These are phyloP conservation scores for Russula virescens DNA, from an alignment of 768 basidiomycete species.

Conservation along the genomic window DNA sequence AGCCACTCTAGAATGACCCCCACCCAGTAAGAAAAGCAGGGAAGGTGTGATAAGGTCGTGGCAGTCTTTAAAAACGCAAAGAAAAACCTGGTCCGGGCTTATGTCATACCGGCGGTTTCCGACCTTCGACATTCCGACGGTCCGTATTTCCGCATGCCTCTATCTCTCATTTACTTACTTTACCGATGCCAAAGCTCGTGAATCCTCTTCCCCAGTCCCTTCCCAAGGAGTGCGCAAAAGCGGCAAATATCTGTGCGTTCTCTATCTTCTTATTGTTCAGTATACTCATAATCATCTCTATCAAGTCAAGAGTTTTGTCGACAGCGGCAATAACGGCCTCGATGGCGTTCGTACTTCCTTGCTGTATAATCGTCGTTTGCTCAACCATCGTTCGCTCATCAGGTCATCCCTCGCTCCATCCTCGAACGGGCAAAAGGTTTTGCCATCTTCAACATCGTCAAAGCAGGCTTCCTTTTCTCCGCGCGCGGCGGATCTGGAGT, in stretches of 20 bases:
- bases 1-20: conserved; percentile 31
- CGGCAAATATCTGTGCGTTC: conserved; percentile 76
- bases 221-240: conserved; percentile 81
- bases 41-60: conserved; percentile 34
- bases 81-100: too few relatives aligned
- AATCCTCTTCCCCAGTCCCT: conserved; percentile 53
- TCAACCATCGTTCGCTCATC: not conserved
- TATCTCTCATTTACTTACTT: not conserved
- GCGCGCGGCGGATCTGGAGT: conserved; percentile 82
- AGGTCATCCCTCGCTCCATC: conserved; percentile 53
- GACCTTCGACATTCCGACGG: not conserved
- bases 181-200: conserved; percentile 34
- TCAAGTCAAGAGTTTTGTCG: conserved; percentile 79
- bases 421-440: conserved; percentile 65
- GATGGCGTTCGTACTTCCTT: conserved; percentile 52
- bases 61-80: conserved; percentile 18
- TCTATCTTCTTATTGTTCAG: not conserved
- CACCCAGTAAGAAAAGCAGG: conserved; percentile 22
- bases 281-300: not conserved
- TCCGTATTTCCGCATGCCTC: not conserved
- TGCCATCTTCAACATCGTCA: conserved; percentile 87
- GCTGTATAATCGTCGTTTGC: not conserved
- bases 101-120: not conserved
- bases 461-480: conserved; percentile 60
- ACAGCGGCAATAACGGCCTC: conserved; percentile 72